Evolutionary conservation across 257 asterid genomes (phyloP).

Genomic region (Capsicum chinense): DNA sequence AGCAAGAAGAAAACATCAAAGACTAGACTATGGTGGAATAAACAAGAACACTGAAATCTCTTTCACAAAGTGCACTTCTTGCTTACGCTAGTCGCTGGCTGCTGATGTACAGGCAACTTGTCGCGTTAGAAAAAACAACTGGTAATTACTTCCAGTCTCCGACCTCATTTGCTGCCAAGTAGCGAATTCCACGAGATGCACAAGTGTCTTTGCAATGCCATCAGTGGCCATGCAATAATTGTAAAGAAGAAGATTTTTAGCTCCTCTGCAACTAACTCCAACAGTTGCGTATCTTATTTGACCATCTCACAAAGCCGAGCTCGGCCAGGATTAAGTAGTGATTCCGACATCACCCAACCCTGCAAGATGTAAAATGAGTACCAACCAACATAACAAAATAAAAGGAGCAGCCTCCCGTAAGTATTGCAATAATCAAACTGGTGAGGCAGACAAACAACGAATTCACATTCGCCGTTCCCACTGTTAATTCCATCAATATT

Average conservation of each 20-base stretch:
- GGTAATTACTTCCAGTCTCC: background rate
- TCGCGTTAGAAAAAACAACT: background rate
- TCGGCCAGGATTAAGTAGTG: constrained; percentile 91
- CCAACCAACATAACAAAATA: constrained; percentile 3
- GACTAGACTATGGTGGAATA: background rate
- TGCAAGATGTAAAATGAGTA: constrained; percentile 42
- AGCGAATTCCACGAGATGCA: constrained; percentile 16
- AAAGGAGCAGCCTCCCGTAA: background rate
- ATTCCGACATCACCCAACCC: constrained; percentile 99
- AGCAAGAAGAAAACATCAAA: constrained; percentile 1
- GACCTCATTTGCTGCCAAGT: background rate
- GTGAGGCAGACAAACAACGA: background rate
- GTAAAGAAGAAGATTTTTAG: background rate
- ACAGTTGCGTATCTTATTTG: constrained; percentile 32
- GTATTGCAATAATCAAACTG: background rate
- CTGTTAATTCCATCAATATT: background rate
- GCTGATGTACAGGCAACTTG: background rate
- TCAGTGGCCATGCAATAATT: background rate
- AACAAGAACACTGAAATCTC: constrained; percentile 1
- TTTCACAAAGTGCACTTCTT: background rate
- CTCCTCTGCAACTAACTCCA: constrained; percentile 3
- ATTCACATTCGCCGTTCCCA: background rate
- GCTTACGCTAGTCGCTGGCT: background rate
- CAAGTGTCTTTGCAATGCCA: constrained; percentile 9
- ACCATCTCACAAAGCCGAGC: constrained; percentile 72